Conservation (phyloP, 2,329 filamentous ascomycete genomes). For the Colletotrichum sp. region DNA sequence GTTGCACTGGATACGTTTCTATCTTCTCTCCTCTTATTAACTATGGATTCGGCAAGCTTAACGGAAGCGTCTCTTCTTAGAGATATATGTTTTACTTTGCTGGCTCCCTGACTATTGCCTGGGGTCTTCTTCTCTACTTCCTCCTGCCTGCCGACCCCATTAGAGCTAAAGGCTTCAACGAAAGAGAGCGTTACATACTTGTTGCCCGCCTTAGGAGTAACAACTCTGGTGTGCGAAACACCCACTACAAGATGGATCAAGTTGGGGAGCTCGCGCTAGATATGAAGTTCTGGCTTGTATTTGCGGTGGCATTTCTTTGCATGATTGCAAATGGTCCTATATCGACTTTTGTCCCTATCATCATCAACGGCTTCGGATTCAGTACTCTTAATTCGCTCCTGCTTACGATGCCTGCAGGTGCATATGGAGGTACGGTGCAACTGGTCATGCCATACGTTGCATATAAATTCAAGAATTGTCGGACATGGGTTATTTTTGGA, state of each 20-base stretch:
- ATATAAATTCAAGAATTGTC: conserved; percentile 36
- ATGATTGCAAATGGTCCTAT: conserved; percentile 50
- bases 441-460: conserved; percentile 44
- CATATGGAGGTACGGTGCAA: conserved; percentile 39
- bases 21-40: conserved; percentile 38
- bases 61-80: conserved; percentile 29
- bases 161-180: conserved; percentile 31
- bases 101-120: conserved; percentile 30
- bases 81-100: conserved; percentile 40
- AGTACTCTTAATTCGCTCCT: conserved; percentile 46
- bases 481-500: conserved; percentile 42
- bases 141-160: conserved; percentile 33
- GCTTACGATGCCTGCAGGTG: conserved; percentile 44
- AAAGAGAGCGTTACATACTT: conserved; percentile 31
- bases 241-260: conserved; percentile 47
- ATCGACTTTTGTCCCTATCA: conserved; percentile 48
- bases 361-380: conserved; percentile 50
- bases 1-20: conserved; percentile 39
- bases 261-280: conserved; percentile 38
- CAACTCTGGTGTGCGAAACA: conserved; percentile 45
- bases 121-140: conserved; percentile 29
- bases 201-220: conserved; percentile 32
- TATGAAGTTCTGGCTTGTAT: conserved; percentile 43
- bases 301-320: conserved; percentile 40
- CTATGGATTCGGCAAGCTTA: conserved; percentile 36